Conservation (phyloP, 2,329 filamentous ascomycete genomes). For the Fusarium sacchari region DNA sequence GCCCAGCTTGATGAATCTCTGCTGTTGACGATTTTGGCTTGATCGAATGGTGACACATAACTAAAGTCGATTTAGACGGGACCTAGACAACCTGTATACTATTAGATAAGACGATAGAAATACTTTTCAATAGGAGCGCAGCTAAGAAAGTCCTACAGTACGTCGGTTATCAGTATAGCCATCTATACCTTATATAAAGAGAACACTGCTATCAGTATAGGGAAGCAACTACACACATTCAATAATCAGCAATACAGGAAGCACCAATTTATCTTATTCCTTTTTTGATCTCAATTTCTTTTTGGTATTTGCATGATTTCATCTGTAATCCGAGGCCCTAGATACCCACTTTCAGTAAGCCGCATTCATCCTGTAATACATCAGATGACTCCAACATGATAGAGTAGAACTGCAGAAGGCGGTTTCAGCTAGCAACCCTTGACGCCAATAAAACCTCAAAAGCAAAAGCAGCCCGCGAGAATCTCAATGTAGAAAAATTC, state of each 20-base stretch:
- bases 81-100: not conserved
- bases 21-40: not conserved
- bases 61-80: too few species aligned
- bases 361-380: not conserved
- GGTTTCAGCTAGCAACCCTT: not conserved
- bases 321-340: accelerated
- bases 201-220: not conserved
- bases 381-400: not conserved
- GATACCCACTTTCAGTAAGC: not conserved
- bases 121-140: not conserved
- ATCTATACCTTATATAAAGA: too few species aligned
- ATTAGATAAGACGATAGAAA: not conserved
- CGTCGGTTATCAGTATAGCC: too few species aligned
- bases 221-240: not conserved
- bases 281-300: too few species aligned
- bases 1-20: not conserved
- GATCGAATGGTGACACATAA: not conserved
- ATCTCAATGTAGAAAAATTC: too few species aligned
- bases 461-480: not conserved
- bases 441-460: not conserved
- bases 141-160: not conserved
- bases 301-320: not conserved
- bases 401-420: not conserved
- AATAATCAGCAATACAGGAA: not conserved
- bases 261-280: not conserved